Evolutionary conservation across 768 basidiomycete genomes (phyloP), one percentile per base, ranked within the genome.

Genomic region (Daedaleopsis nitida): DNA sequence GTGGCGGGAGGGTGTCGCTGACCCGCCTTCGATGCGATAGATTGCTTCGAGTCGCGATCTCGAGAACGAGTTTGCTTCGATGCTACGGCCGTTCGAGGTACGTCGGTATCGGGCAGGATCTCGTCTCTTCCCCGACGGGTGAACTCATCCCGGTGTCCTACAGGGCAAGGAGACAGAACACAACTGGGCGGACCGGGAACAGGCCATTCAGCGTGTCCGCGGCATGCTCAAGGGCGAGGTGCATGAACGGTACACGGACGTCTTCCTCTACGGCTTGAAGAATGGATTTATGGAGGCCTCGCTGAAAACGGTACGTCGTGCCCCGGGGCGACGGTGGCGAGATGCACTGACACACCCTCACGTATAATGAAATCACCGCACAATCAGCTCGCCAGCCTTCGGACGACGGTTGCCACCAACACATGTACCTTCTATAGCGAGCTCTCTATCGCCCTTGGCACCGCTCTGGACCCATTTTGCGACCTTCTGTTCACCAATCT

Each of bases 131-230:
- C 34, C 32, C 38, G 32, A 24, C 24, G 39, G 53, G 39, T 19
- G 39, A 52, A 32, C 51, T 52, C 24, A 52, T 27, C 17, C 17
- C 37, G n/a, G 17, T 19, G 27, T 52, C 24, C 19, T 38, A 3
- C 63, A 94, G 89, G 97, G 96, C n/a, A 96, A 86, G 76, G 96
- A 99, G 76, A 91, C 91, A 1, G 96, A 99, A 71, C 92, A 96
- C 64, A 99, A 99, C 67, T 99, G 96, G 96, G 80, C 84, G 45
- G 77, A 80, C 32, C 83, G 96, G 60, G 96, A 99, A 63, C 83
- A 82, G 65, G 81, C 89, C 11, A 81, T 96, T 62, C 79, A 84
- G 45, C 82, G 86, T 17, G 89, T 98, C 9, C 84, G 95, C 47
- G 92, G 95, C 17, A 94, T 97, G 91, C 75, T 98, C 58, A 89